Percentiles rank a stretch among this genome's conserved stretches.
These are phyloP conservation scores for Penicillium atrosanguineum DNA, from an alignment of 495 filamentous ascomycete species.

Conservation along the genomic window DNA sequence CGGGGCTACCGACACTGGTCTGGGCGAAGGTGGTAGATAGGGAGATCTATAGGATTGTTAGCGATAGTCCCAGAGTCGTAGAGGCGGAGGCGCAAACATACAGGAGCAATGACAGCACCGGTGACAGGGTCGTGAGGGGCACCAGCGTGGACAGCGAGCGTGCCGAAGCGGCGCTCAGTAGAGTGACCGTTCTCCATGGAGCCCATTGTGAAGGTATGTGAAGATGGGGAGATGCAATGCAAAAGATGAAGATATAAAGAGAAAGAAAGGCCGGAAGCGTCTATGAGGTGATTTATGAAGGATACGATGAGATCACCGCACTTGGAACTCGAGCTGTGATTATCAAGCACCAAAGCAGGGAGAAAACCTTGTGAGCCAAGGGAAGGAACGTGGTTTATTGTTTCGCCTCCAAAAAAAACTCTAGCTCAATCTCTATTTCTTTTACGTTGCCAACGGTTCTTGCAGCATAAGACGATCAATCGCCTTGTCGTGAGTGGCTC, in stretches of 20 bases:
- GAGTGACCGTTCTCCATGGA: conserved; percentile 29
- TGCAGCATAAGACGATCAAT: conserved; percentile 18
- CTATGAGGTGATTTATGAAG: conserved; percentile 15
- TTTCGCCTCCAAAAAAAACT: conserved; percentile 9
- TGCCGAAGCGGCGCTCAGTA: conserved; percentile 70
- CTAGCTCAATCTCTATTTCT: conserved; percentile 14
- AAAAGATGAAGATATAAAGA: not conserved
- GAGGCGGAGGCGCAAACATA: conserved; percentile 29
- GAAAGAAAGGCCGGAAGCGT: conserved; percentile 1
- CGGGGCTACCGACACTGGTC: conserved; percentile 75
- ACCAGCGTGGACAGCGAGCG: conserved; percentile 90
- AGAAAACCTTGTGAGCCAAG: conserved; percentile 4
- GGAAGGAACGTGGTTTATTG: conserved; percentile 7
- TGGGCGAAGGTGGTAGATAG: conserved; percentile 94
- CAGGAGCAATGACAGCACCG: conserved; percentile 89
- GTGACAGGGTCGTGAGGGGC: conserved; percentile 84
- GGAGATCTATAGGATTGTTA: conserved; percentile 63
- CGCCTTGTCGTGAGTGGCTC: conserved; percentile 14
- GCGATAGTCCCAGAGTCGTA: not conserved
- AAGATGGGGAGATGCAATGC: conserved; percentile 12
- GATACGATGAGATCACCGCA: conserved; percentile 24
- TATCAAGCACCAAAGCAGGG: conserved; percentile 15
- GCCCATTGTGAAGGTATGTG: conserved; percentile 15
- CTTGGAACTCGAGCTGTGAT: conserved; percentile 15
- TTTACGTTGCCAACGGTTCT: conserved; percentile 17